A percentile compares a stretch with the other conserved stretches of the same genome.
Conservation (phyloP, 495 filamentous ascomycete genomes). For the Neurospora africana region DNA sequence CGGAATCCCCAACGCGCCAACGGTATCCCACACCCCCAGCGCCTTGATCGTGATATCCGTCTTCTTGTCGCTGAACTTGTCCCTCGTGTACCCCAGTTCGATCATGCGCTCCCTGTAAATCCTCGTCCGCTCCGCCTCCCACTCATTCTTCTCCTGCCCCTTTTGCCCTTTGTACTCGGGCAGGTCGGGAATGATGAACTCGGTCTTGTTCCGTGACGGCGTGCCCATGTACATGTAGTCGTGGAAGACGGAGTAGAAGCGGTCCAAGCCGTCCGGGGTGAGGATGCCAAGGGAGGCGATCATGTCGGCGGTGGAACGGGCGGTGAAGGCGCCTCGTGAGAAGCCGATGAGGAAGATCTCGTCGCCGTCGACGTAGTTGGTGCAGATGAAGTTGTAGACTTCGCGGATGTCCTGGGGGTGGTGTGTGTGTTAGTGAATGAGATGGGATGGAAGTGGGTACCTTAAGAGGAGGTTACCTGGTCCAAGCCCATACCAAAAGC, state of each 20-base stretch:
- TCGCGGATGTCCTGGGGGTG: conserved; percentile 47
- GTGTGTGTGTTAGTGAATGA: neutral
- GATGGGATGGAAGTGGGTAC: neutral
- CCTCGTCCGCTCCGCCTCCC: conserved; percentile 17
- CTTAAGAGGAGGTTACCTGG: conserved; percentile 1
- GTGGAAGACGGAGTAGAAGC: conserved; percentile 48
- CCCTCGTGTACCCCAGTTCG: conserved; percentile 16
- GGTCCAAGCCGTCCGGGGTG: conserved; percentile 47
- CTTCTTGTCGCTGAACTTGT: conserved; percentile 14
- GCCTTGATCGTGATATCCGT: conserved; percentile 29
- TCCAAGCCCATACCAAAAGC: conserved; percentile 35
- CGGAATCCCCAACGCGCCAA: conserved; percentile 26
- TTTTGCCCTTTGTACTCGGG: conserved; percentile 11
- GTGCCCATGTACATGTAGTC: conserved; percentile 34
- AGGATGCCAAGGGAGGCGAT: conserved; percentile 51
- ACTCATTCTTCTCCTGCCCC: conserved; percentile 19
- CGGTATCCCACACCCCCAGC: conserved; percentile 29
- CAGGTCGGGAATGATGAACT: conserved; percentile 12
- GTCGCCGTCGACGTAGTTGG: conserved; percentile 54
- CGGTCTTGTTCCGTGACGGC: conserved; percentile 5
- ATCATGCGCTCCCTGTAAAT: conserved; percentile 18
- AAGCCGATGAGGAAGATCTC: conserved; percentile 60
- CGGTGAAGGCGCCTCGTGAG: conserved; percentile 60
- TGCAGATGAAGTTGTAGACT: conserved; percentile 53
- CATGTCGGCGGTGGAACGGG: conserved; percentile 49